Base-by-base conservation (phyloP, 164 flowering plant species). In the Umbilicus rupestris region DNA sequence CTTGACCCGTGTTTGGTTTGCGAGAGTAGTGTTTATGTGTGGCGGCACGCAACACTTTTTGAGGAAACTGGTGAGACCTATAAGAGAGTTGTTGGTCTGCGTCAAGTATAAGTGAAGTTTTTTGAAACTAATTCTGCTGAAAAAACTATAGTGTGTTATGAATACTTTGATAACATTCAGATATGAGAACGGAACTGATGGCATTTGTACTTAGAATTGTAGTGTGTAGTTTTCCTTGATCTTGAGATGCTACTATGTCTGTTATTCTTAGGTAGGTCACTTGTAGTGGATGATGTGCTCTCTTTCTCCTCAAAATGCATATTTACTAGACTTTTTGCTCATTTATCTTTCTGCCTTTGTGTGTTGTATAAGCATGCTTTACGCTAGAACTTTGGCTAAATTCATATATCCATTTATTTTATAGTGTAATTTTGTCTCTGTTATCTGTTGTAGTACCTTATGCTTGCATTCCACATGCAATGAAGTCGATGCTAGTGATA, bases 1-100 rank as follows among this genome's bases (percentile, higher is more conserved):
- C 93, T 91, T 77, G 99, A 94, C 76, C 80, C 91, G 31, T 84
- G 83, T 66, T 88, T 92, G 90, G 87, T 89, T 45, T 83, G 86
- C 81, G 96, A 88, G 76, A 83, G 77, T 63, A 94, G 91, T 80
- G 92, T 87, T 39, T 95, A 94, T 58, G 77, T 78, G 33, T 94
- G 99, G 99, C 84, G 97, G 55, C 84, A 96, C 35, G 96, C 97
- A 77, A 96, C 99, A 29, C 87, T 95, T 73, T 95, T 88, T 76
- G 99, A 95, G 81, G 97, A 95, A 79, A 83, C 88, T 70, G 89
- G 97, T 62, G 99, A 85, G 67, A 92, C 97, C 14, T 95, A 89
- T 79, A 95, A 76, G 71, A 79, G 87, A 82, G 95, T 95, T 45
- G 46, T 85, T 28, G 68, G 82, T 75, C 83, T 28, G 79, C 90